A percentile compares a stretch with the other conserved stretches of the same genome.
Conservation (phyloP, 495 filamentous ascomycete species). For the Penicillium soppii region DNA sequence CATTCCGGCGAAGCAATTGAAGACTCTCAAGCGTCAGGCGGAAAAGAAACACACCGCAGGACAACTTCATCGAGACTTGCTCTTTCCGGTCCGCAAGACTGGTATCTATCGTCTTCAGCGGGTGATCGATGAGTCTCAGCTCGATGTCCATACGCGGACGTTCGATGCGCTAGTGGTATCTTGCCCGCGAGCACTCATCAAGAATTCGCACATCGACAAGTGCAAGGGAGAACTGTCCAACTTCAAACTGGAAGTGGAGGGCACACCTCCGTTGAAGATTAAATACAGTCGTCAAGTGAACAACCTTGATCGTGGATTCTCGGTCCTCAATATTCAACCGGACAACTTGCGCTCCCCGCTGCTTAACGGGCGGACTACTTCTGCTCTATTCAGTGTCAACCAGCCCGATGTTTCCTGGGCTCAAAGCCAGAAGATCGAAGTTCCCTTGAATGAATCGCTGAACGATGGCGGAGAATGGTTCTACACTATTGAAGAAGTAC, state of each 20-base stretch:
- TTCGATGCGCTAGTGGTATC: constrained; percentile 77
- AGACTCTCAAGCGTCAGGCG: constrained; percentile 62
- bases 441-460: constrained; percentile 88
- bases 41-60: constrained; percentile 47
- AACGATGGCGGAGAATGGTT: constrained; percentile 73
- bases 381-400: constrained; percentile 51
- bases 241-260: constrained; percentile 75
- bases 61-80: constrained; percentile 52
- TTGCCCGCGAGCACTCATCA: constrained; percentile 77
- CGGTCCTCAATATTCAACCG: constrained; percentile 88
- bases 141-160: constrained; percentile 76
- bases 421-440: constrained; percentile 65
- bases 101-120: constrained; percentile 81
- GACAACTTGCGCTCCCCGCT: constrained; percentile 81
- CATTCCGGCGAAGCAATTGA: constrained; percentile 68
- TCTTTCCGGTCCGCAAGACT: constrained; percentile 70
- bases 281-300: constrained; percentile 87
- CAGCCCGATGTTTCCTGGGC: constrained; percentile 75
- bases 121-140: constrained; percentile 87
- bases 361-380: constrained; percentile 51
- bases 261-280: constrained; percentile 87
- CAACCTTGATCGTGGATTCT: constrained; percentile 67
- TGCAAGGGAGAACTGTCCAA: constrained; percentile 88
- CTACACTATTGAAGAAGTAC: constrained; percentile 87
- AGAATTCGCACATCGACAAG: constrained; percentile 58